Percentiles rank a stretch among this genome's conserved stretches.
phyloP scores from a whole-genome alignment of 225 moss, liverwort and hornwort genomes.

The Anthoceros angustus region DNA sequence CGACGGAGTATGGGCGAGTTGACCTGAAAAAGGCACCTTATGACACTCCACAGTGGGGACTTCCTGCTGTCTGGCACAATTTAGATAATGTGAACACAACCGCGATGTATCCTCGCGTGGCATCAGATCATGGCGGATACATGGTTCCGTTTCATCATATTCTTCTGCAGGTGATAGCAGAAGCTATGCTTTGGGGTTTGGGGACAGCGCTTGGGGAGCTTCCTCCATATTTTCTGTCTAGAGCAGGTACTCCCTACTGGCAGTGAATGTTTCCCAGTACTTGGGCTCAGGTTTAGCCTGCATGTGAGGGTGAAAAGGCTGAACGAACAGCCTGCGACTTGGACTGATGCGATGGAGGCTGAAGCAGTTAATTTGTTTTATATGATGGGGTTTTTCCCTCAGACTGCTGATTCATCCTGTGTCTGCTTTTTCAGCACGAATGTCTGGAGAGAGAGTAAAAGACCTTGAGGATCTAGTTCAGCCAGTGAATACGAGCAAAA shows the following conservation, averaged over 20 bases:
- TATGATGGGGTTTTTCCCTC: too few species aligned
- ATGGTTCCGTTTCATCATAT: conserved; percentile 63
- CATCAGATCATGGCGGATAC: conserved; percentile 34
- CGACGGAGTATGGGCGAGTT: conserved; percentile 71
- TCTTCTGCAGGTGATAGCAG: conserved; percentile 71
- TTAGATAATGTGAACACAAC: conserved; percentile 39
- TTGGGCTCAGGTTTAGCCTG: neutral
- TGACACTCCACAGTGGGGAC: conserved; percentile 82
- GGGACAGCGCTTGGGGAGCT: conserved; percentile 90
- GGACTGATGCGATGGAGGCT: too few species aligned
- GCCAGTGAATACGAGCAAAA: conserved; percentile 27
- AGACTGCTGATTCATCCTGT: neutral
- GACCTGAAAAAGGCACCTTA: conserved; percentile 69
- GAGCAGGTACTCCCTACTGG: conserved; percentile 22
- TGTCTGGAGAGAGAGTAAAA: conserved; percentile 71
- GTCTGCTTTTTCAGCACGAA: conserved; percentile 24
- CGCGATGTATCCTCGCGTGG: conserved; percentile 43
- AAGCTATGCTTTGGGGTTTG: conserved; percentile 68
- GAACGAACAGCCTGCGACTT: too few species aligned
- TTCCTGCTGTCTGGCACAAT: conserved; percentile 49
- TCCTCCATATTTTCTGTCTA: conserved; percentile 84
- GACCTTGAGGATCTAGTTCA: conserved; percentile 61
- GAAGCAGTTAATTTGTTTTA: too few species aligned
- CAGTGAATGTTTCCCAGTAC: neutral
- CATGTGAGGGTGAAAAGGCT: too few species aligned